Conservation (phyloP, 306 rosid species). For the Fagus sylvatica region DNA sequence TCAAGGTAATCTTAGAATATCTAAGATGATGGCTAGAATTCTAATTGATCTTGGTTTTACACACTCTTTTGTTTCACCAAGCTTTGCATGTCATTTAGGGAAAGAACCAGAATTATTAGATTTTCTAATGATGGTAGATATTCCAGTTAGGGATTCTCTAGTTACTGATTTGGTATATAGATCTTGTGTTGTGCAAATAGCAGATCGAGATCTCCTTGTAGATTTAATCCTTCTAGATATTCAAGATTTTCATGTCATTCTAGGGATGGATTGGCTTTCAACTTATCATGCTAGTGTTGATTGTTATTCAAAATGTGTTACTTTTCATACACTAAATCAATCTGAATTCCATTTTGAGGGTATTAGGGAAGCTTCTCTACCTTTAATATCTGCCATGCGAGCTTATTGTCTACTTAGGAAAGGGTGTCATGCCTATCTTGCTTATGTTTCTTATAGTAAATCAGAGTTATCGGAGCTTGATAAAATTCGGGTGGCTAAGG, state of each 20-base stretch:
- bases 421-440: background rate
- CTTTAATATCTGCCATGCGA: background rate
- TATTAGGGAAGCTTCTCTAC: background rate
- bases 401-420: background rate
- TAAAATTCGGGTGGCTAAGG: too few relatives aligned
- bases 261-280: background rate
- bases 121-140: too few relatives aligned
- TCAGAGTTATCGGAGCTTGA: background rate
- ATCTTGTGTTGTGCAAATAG: background rate
- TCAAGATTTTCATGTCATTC: background rate
- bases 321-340: background rate
- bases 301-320: background rate
- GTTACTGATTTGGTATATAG: too few relatives aligned
- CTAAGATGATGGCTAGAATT: too few relatives aligned
- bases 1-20: too few relatives aligned
- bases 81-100: too few relatives aligned
- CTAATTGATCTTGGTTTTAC: too few relatives aligned
- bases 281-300: background rate
- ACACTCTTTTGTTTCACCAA: too few relatives aligned
- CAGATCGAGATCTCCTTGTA: background rate
- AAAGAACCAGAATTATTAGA: too few relatives aligned
- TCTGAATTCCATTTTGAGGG: background rate
- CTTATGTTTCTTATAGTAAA: background rate
- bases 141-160: too few relatives aligned
- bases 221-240: background rate